A percentile compares a stretch with the other conserved stretches of the same genome.
Evolutionary conservation across 2,329 filamentous ascomycete genomes (phyloP).

Genomic region (Hawksworthiomyces lignivorus): DNA sequence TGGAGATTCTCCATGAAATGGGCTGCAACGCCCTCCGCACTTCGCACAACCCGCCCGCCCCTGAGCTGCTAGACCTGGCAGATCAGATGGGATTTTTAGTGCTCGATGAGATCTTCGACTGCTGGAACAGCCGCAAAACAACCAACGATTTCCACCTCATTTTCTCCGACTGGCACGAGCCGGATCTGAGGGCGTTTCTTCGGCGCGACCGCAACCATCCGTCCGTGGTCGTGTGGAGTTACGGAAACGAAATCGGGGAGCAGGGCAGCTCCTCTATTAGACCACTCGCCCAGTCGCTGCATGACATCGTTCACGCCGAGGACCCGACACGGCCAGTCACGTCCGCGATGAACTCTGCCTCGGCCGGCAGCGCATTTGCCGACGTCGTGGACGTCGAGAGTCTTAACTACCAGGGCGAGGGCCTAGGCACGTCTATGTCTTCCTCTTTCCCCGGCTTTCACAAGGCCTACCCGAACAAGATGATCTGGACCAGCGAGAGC

Average conservation of each 20-base stretch:
- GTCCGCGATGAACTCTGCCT: constrained; percentile 38
- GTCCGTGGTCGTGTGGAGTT: constrained; percentile 44
- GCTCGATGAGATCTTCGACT: constrained; percentile 47
- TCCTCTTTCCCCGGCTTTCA: constrained; percentile 36
- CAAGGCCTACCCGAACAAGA: constrained; percentile 35
- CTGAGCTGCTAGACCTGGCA: constrained; percentile 41
- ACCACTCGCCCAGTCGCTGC: constrained; percentile 26
- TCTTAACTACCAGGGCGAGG: constrained; percentile 50
- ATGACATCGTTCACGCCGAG: constrained; percentile 35
- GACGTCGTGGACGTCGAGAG: constrained; percentile 38
- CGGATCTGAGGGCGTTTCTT: constrained; percentile 43
- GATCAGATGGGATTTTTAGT: constrained; percentile 43
- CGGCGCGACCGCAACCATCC: constrained; percentile 48
- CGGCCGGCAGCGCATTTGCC: constrained; percentile 30
- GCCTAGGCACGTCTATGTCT: constrained; percentile 22
- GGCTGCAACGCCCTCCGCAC: constrained; percentile 43
- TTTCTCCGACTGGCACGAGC: constrained; percentile 46
- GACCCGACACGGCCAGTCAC: constrained; percentile 39
- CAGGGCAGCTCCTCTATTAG: constrained; percentile 30
- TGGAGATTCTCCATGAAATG: constrained; percentile 41
- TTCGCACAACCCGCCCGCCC: constrained; percentile 45
- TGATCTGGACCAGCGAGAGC: constrained; percentile 36
- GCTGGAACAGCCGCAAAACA: constrained; percentile 39
- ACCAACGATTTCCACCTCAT: constrained; percentile 42
- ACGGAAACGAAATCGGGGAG: constrained; percentile 47